Evolutionary conservation across 305 asterid genomes (phyloP), one percentile per base, ranked within the genome.

Genomic region (Fraxinus greggii): DNA sequence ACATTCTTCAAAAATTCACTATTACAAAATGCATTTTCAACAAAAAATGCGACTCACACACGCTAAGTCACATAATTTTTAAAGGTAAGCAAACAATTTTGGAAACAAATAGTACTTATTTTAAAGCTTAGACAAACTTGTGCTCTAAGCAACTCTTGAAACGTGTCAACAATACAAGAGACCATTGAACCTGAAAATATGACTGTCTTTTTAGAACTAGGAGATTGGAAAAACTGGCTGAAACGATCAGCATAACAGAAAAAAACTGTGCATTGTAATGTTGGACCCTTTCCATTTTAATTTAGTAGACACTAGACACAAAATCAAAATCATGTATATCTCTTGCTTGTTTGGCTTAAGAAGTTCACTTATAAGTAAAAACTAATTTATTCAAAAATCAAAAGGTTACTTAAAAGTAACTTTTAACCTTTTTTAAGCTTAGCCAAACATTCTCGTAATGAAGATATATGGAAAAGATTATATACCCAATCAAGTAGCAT

Each of bases 401-500:
- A 54, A 6, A 21, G 7, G 67, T 56, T 19, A 56, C 67, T 56
- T 7, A 21, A 54, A 54, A 54, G 13, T 56, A 63, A 8, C n/a
- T 24, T 63, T 23, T 48, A 23, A 61, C 17, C 28, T 61, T 21
- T 61, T 61, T 61, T 23, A 61, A 63, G 7, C 7, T 63, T 63
- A 26, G 33, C 33, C 33, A 63, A 63, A 63, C 72, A 9, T 10
- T n/a, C 19, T 63, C 33, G 0, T 21, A 24, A 28, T 4, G 17
- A 54, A 77, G 24, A 48, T 13, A 77, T 6, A 21, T 6, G 33
- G 72, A 17, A 63, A 79, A 33, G 75, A 32, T 38, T 5, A n/a
- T 74, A 21, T 88, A 91, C 94, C 94, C 94, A 91, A 67, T 91
- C 94, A 1, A 91, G 91, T 81, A 91, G 80, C 94, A 91, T 89